These are phyloP conservation scores for Spathaspora sp. DNA, from an alignment of 805 yeast genomes.

Conservation along the genomic window DNA sequence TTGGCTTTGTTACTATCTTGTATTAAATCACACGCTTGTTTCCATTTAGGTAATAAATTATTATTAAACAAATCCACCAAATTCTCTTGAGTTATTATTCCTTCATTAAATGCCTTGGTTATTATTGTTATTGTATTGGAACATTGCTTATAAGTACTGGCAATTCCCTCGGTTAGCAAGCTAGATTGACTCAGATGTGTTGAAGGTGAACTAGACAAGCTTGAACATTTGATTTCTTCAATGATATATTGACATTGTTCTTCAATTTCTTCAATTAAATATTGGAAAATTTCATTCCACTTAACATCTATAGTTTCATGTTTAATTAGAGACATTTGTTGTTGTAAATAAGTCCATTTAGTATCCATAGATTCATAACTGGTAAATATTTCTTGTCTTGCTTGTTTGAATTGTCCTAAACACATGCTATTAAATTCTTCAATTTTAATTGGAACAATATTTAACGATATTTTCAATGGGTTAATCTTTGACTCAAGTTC, in stretches of 20 bases:
- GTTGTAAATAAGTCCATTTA: constrained; percentile 39
- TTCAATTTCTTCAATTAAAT: constrained; percentile 40
- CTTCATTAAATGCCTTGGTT: constrained; percentile 32
- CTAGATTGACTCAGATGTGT: background rate
- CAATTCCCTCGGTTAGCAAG: constrained; percentile 24
- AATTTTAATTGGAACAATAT: constrained; percentile 48
- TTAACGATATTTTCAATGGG: constrained; percentile 52
- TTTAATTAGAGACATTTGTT: constrained; percentile 40
- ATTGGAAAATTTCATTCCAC: constrained; percentile 54
- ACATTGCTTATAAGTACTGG: constrained; percentile 33
- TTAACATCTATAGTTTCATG: constrained; percentile 46
- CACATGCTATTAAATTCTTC: constrained; percentile 34
- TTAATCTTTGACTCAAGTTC: constrained; percentile 38
- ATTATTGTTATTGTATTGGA: constrained; percentile 34
- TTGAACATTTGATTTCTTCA: constrained; percentile 14
- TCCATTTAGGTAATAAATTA: constrained; percentile 24
- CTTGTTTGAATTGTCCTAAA: constrained; percentile 20
- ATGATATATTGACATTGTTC: constrained; percentile 15
- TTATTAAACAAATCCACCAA: constrained; percentile 20
- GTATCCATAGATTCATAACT: constrained; percentile 38
- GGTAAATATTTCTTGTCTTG: constrained; percentile 26
- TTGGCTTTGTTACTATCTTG: background rate
- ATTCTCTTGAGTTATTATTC: constrained; percentile 31
- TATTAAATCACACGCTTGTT: constrained; percentile 13
- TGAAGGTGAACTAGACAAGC: background rate